Evolutionary conservation across 2,329 filamentous ascomycete species (phyloP).

Genomic region (Neodidymelliopsis sp.): DNA sequence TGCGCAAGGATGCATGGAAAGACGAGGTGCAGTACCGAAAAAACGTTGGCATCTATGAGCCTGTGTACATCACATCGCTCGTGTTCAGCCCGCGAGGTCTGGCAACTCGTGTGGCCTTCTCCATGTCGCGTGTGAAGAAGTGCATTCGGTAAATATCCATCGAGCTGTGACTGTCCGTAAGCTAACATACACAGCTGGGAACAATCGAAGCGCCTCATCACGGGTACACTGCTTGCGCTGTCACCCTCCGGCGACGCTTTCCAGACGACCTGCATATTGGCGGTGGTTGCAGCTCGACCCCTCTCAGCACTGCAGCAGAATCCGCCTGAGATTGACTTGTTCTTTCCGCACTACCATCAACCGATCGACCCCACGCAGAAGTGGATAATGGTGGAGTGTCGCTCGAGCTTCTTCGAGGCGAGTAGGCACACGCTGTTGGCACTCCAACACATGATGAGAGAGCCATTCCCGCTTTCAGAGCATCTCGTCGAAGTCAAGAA

Average conservation of each 20-base stretch:
- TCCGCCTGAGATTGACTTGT: slow-evolving; percentile 77
- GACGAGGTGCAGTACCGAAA: slow-evolving; percentile 60
- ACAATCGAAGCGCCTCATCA: slow-evolving; percentile 65
- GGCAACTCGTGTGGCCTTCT: slow-evolving; percentile 74
- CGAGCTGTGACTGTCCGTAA: not conserved
- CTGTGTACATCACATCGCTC: slow-evolving; percentile 71
- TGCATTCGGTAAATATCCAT: slow-evolving; percentile 58
- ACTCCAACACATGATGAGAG: slow-evolving; percentile 69
- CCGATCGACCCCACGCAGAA: slow-evolving; percentile 73
- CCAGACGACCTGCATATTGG: slow-evolving; percentile 69
- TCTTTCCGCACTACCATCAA: slow-evolving; percentile 70
- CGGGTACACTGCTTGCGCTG: slow-evolving; percentile 63
- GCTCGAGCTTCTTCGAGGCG: slow-evolving; percentile 78
- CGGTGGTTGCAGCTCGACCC: slow-evolving; percentile 74
- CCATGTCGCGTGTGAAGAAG: slow-evolving; percentile 68
- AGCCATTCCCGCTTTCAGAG: slow-evolving; percentile 68
- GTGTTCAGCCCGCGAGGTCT: slow-evolving; percentile 69
- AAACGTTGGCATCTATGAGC: slow-evolving; percentile 49
- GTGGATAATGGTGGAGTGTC: slow-evolving; percentile 81
- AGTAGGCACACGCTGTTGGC: slow-evolving; percentile 75
- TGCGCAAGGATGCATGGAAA: slow-evolving; percentile 28
- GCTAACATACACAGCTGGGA: slow-evolving; percentile 58
- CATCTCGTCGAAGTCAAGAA: slow-evolving; percentile 63
- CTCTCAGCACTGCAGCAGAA: slow-evolving; percentile 68
- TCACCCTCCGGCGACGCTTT: slow-evolving; percentile 68